Evolutionary conservation across 2,329 filamentous ascomycete genomes (phyloP).

Genomic region (Cercospora janseana): DNA sequence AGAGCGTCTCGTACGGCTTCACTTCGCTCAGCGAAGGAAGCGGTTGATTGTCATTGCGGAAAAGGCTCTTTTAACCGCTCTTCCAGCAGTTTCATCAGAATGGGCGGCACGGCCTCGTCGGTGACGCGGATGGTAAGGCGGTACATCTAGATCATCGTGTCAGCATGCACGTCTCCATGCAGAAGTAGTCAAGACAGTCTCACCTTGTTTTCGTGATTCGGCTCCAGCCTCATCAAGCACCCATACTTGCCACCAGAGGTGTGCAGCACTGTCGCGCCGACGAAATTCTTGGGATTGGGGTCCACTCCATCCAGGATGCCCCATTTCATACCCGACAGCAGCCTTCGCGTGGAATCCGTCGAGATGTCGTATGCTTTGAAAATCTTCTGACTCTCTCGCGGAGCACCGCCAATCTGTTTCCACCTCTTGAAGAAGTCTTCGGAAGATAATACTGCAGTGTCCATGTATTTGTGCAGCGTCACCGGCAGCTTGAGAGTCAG

Average conservation of each 20-base stretch:
- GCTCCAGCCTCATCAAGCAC: constrained; percentile 88
- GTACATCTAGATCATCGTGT: constrained; percentile 68
- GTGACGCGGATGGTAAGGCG: constrained; percentile 91
- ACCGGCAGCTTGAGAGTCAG: constrained; percentile 88
- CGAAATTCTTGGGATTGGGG: constrained; percentile 88
- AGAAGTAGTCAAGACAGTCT: constrained; percentile 38
- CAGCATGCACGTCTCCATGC: constrained; percentile 14
- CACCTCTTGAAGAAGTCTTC: constrained; percentile 99
- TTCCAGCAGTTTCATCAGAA: constrained; percentile 83
- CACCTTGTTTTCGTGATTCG: constrained; percentile 89
- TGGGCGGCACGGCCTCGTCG: constrained; percentile 78
- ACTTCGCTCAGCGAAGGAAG: constrained; percentile 12
- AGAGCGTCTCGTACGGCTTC: constrained; percentile 9
- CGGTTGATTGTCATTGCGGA: constrained; percentile 21
- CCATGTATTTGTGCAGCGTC: constrained; percentile 93
- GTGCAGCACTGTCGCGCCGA: constrained; percentile 83
- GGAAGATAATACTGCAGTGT: constrained; percentile 75
- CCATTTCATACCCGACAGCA: constrained; percentile 85
- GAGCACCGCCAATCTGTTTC: constrained; percentile 92
- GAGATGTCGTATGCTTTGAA: constrained; percentile 69
- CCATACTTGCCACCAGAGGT: constrained; percentile 89
- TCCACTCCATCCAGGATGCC: constrained; percentile 81
- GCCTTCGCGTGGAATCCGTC: constrained; percentile 66
- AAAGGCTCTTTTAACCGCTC: constrained; percentile 63
- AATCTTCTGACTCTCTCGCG: constrained; percentile 83